Base-by-base conservation (phyloP, 129 eudicot species). In the Helichrysum umbraculigerum region DNA sequence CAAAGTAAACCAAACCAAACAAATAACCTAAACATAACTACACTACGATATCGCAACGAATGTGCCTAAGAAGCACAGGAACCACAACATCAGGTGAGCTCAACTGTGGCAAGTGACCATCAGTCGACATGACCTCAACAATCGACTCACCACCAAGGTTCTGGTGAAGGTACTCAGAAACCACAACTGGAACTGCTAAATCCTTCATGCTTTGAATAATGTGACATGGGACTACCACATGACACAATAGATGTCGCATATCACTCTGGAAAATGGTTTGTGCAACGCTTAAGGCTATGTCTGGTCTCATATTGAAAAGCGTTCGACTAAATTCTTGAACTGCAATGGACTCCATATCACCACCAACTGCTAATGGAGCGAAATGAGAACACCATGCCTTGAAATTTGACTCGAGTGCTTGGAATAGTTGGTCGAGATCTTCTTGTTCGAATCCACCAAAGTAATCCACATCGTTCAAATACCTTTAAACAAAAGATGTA, bases 301-400 rank as follows among this genome's bases (percentile, higher is more conserved):
- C 98, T 0, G 98, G 98, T 70, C 98, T 88, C 97, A 94, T 94
- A 75, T 91, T 94, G 85, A 94, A 94, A 15, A 94, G 60, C 0
- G 98, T 91, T 57, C 98, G 76, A 73, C 98, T 91, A 74, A 94
- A 94, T 74, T 94, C 98, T 67, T 94, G 97, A 59, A 94, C 97
- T 0, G 96, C 85, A 8, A 86, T 84, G 0, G 92, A 91, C 22
- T 94, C 97, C 97, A 94, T 91, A 74, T 94, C 98, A 0, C 90
- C 97, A 6, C 98, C 98, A 12, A 94, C 89, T 0, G 87, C 89
- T n/a, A 94, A 69, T 2, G 98, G 98, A 0, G 96, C 98, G 67
- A 91, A 94, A 14, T 96, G 96, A 5, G 86, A 75, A 78, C 98
- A 94, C 98, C 98, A 94, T 39, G 93, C 93, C 72, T 89, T 91